Conservation (phyloP, 2,329 filamentous ascomycete species). For the Penicillium sp. region DNA sequence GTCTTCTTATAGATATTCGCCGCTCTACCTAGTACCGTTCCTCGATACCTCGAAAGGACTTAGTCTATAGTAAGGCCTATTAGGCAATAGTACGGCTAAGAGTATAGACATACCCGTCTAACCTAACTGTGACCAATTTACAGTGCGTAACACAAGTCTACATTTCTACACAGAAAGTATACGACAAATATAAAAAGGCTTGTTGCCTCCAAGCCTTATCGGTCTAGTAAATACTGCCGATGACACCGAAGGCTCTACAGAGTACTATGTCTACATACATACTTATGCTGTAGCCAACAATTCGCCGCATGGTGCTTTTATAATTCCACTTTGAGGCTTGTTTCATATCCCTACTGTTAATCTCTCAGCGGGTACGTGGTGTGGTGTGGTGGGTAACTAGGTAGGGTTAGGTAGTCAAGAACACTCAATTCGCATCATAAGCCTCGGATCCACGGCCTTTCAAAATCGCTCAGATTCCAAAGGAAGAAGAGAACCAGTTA, state of each 20-base stretch:
- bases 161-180: too few relatives aligned
- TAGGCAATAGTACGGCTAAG: too few relatives aligned
- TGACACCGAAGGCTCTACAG: not conserved
- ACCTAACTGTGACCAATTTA: too few relatives aligned
- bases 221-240: not conserved
- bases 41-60: too few relatives aligned
- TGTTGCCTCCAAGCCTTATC: not conserved
- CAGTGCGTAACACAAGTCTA: too few relatives aligned
- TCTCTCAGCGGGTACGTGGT: not conserved
- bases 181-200: too few relatives aligned
- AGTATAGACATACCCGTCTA: too few relatives aligned
- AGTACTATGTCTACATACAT: not conserved
- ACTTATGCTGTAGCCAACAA: not conserved
- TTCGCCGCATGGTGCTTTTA: not conserved
- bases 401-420: not conserved
- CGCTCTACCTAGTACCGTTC: too few relatives aligned
- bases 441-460: not conserved
- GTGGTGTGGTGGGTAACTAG: not conserved
- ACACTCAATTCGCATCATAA: constrained; percentile 2
- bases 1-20: too few relatives aligned
- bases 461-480: not conserved
- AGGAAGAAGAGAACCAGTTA: not conserved
- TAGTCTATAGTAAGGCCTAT: too few relatives aligned
- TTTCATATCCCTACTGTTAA: not conserved
- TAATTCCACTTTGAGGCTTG: not conserved